Evolutionary conservation across 257 asterid species (phyloP), one percentile per base, ranked within the genome.

Genomic region (Fraxinus excelsior): DNA sequence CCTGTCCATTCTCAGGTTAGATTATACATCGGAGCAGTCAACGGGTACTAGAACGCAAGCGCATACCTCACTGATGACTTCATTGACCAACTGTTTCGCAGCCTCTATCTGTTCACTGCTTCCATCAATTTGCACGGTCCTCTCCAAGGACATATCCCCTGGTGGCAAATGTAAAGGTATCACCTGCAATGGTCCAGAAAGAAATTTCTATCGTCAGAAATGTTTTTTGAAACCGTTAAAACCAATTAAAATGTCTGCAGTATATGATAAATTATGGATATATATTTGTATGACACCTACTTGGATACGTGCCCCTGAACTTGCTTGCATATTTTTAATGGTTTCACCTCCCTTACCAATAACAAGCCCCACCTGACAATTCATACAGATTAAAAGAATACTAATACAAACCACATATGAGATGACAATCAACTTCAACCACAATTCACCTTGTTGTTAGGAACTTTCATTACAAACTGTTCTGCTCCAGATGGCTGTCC

Each of bases 271-370:
- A 44, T 66, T 28, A 69, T 8, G 42, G 13, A 34, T 16, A 9
- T n/a, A 76, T 12, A 28, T 58, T 71, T 1, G 32, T 11, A 60
- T 7, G 25, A 72, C 62, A 8, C 60, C 19, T 60, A 91, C 97
- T 96, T 92, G 99, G 78, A 94, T 89, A 14, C 97, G 96, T 66
- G 99, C 99, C 38, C 99, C 99, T 11, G 97, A 77, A 11, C 68
- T 85, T 10, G 94, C 92, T 88, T 94, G 99, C 97, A 94, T 94
- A 77, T 71, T 91, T 78, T 90, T 94, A 74, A 94, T 92, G 80
- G 97, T 92, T 85, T 94, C 99, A 23, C 99, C 99, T 40, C 99
- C 97, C 87, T 94, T 94, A 28, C 99, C 99, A 84, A 94, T 94
- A 49, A 94, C 97, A 83, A 94, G 99, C 32, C 99, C 99, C 67